Conservation (phyloP, 352 stramenopile species). For the Phytophthora cactorum region DNA sequence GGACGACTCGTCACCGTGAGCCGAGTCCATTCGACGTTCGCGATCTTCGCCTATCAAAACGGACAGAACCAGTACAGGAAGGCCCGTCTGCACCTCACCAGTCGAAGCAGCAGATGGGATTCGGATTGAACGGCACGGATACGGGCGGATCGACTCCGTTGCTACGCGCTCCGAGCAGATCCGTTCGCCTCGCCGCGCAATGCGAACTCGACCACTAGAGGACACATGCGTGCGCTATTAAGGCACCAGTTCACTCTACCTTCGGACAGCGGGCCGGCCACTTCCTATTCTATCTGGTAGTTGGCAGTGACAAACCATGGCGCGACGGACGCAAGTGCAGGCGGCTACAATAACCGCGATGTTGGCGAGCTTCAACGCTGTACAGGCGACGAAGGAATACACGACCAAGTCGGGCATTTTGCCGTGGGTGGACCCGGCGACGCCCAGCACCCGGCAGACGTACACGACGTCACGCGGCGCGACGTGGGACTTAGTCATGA, state of each 20-base stretch:
- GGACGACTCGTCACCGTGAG: no score
- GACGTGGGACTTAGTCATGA: constrained; percentile 73
- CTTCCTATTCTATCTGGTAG: constrained; percentile 17
- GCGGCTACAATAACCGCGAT: neutral
- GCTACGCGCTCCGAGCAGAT: constrained; percentile 14
- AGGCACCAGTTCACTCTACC: constrained; percentile 7
- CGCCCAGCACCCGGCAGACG: constrained; percentile 42
- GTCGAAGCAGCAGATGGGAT: constrained; percentile 27
- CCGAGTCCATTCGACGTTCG: neutral
- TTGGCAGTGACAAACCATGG: constrained; percentile 8
- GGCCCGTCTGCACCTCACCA: constrained; percentile 1
- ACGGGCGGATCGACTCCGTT: constrained; percentile 12
- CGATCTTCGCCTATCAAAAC: no score
- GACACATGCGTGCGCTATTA: neutral
- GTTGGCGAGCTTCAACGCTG: neutral
- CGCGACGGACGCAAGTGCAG: constrained; percentile 7
- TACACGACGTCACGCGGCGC: constrained; percentile 66
- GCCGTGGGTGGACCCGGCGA: constrained; percentile 69
- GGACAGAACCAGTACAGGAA: neutral
- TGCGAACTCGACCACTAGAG: constrained; percentile 13
- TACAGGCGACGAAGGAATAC: constrained; percentile 34
- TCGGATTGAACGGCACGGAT: constrained; percentile 24
- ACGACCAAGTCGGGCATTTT: constrained; percentile 62
- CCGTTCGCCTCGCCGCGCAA: constrained; percentile 4
- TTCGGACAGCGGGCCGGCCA: constrained; percentile 26